Conservation (phyloP, 257 asterid genomes). For the Solanum gracilifrons region DNA sequence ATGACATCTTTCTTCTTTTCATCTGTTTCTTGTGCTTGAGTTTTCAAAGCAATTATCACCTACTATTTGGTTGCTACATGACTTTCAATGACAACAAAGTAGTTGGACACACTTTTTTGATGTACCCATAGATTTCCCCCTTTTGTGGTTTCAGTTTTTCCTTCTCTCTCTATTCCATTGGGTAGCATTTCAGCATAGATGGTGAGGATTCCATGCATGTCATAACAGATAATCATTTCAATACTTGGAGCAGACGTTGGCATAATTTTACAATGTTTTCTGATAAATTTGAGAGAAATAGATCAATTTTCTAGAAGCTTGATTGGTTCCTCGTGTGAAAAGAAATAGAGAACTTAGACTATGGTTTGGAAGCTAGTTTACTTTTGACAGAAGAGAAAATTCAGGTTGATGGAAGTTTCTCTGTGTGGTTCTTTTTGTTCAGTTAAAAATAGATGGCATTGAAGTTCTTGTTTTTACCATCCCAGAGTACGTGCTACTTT, state of each 20-base stretch:
- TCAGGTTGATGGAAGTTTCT: background rate
- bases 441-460: background rate
- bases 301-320: background rate
- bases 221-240: background rate
- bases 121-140: background rate
- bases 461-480: background rate
- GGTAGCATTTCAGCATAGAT: background rate
- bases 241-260: background rate
- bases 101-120: background rate
- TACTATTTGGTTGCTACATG: background rate
- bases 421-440: background rate
- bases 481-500: background rate
- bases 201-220: background rate
- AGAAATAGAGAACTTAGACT: background rate
- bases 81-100: background rate
- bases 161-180: background rate
- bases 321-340: background rate
- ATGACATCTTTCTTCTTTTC: background rate
- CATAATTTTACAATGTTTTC: background rate
- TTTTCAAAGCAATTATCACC: background rate
- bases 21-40: background rate
- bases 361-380: background rate
- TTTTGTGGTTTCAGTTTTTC: background rate
- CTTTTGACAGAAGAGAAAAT: background rate
- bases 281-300: background rate